Evolutionary conservation across 75 land plant genomes (phyloP), one percentile per base, ranked within the genome.

Genomic region (Selaginella tamariscina): DNA sequence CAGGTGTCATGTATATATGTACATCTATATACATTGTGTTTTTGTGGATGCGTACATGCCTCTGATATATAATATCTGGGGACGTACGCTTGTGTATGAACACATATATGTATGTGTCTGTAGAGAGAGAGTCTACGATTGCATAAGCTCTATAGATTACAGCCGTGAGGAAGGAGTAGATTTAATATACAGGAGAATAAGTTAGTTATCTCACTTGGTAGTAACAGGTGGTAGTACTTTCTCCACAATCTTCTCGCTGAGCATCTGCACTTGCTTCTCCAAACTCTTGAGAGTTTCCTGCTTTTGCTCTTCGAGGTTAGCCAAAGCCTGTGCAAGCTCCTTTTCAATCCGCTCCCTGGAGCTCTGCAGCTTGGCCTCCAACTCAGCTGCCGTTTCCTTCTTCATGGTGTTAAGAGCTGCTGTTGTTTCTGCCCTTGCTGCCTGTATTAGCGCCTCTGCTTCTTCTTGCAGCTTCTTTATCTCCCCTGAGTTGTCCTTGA

Each of bases 191-290:
- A n/a, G n/a, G n/a, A n/a, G n/a, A n/a, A n/a, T n/a, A n/a, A n/a
- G n/a, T n/a, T n/a, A n/a, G n/a, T n/a, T n/a, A n/a, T n/a, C n/a
- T n/a, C n/a, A n/a, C n/a, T n/a, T n/a, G n/a, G n/a, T n/a, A n/a
- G n/a, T n/a, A n/a, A n/a, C n/a, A n/a, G n/a, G n/a, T n/a, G 96
- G 91, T 13, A 91, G 78, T 5, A 91, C 96, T 82, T 88, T 91
- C 63, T 70, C 82, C 64, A 91, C 83, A 64, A 91, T 91, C 49
- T 88, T 84, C 32, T 85, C 81, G 63, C 86, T 80, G 54, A 91
- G 79, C 2, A 71, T 72, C 24, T 78, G 78, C 59, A 88, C 87
- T 75, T 91, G 96, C 56, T 80, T 79, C 63, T 91, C 88, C 54
- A 91, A 81, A 11, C 88, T 77, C 49, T 59, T 69, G 15, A 91